Evolutionary conservation across 208 protist species (phyloP).

Genomic region (Crithidia sp.): DNA sequence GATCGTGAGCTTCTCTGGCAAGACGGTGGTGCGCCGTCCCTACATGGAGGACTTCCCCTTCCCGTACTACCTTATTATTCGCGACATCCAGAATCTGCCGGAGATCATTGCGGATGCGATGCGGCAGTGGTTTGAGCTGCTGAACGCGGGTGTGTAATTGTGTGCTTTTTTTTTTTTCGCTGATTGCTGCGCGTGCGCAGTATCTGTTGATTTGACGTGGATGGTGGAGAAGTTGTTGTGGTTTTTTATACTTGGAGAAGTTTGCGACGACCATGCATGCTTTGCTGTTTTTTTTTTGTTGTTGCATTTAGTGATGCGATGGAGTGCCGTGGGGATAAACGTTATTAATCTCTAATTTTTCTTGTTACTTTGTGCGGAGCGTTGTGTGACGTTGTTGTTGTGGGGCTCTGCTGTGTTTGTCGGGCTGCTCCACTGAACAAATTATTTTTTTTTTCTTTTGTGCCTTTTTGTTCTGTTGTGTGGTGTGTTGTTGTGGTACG

Average conservation of each 20-base stretch:
- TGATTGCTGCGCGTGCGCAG: neutral
- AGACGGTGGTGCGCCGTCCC: constrained; percentile 83
- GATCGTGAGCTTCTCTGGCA: constrained; percentile 83
- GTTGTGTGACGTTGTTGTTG: too few species aligned
- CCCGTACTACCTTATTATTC: constrained; percentile 99
- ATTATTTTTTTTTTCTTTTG: too few species aligned
- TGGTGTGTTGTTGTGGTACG: too few species aligned
- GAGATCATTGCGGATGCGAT: constrained; percentile 98
- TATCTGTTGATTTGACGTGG: neutral
- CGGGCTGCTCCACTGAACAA: too few species aligned
- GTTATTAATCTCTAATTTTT: too few species aligned
- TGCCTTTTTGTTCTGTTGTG: too few species aligned
- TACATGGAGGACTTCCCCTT: constrained; percentile 99
- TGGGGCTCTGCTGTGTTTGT: too few species aligned
- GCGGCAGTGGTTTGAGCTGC: constrained; percentile 98
- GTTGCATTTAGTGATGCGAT: too few species aligned
- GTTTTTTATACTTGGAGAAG: neutral
- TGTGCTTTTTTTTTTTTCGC: constrained; percentile 7
- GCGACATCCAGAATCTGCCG: constrained; percentile 96
- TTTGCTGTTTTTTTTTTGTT: too few species aligned
- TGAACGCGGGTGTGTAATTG: constrained; percentile 61
- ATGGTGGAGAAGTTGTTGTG: neutral
- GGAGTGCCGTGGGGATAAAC: too few species aligned
- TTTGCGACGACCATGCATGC: too few species aligned
- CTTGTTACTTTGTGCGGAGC: too few species aligned